Base-by-base conservation (phyloP, 139 green algal genomes). In the Trebouxia sp. region DNA sequence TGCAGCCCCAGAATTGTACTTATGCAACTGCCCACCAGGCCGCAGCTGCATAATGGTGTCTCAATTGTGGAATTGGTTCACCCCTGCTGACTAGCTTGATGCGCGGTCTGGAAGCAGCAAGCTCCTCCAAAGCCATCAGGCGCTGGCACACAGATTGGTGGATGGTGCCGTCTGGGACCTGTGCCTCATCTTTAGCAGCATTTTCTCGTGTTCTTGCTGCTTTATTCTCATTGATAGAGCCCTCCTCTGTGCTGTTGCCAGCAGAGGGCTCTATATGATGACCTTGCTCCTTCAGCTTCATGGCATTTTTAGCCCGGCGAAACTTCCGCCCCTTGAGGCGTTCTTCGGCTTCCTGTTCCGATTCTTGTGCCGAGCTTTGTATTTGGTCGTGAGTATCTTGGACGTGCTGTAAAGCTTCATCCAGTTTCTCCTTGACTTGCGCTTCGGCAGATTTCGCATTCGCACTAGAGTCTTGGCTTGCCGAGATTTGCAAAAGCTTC, bases 1-100 rank as follows among this genome's bases (percentile, higher is more conserved):
- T n/a, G n/a, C n/a, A n/a, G n/a, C n/a, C n/a, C n/a, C n/a, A n/a
- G n/a, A n/a, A n/a, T n/a, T n/a, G n/a, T n/a, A 35, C 53, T 65
- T 26, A 69, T n/a, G 58, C 28, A 11, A 72, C 62, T 42, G 62
- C 62, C 62, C 62, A 72, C 62, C 62, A 72, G 43, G 62, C 62
- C 14, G 62, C 62, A 28, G 62, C 62, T 72, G 62, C 62, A 72
- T 72, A 72, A 35, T 72, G 62, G 37, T 72, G 62, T 11, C 20
- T 43, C 14, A 72, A 35, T 35, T 72, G 62, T 1, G 62, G 62
- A 5, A 72, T 15, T 0, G 62, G 62, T 24, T 72, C 62, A 7
- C 62, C 62, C 37, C 14, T 72, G 62, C 62, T 72, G 62, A 72
- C 37, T 11, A 72, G 32, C 35, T 42, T 72, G 14, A 32, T 72